These are phyloP conservation scores for Colletotrichum endophyticum DNA, from an alignment of 2,329 filamentous ascomycete genomes.

Conservation along the genomic window DNA sequence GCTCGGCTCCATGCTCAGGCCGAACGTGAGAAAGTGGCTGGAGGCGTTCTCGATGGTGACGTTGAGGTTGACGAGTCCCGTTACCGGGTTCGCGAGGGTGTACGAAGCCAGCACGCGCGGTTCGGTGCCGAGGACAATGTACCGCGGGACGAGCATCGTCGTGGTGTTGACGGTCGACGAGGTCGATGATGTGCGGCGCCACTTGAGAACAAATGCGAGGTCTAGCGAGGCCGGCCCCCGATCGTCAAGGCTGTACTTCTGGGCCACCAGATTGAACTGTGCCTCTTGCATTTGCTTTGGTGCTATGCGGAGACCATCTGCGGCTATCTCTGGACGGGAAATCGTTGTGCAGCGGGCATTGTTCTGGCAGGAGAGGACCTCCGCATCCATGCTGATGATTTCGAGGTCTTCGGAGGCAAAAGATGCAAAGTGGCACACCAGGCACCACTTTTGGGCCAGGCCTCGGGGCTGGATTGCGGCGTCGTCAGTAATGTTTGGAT, in stretches of 20 bases:
- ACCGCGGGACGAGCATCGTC: conserved; percentile 76
- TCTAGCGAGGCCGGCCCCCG: conserved; percentile 77
- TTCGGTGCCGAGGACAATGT: conserved; percentile 81
- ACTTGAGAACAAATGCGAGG: conserved; percentile 75
- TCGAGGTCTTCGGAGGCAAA: conserved; percentile 76
- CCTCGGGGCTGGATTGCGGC: conserved; percentile 51
- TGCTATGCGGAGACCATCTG: conserved; percentile 54
- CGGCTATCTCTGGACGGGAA: conserved; percentile 41
- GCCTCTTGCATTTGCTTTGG: conserved; percentile 75
- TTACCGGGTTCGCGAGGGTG: conserved; percentile 42
- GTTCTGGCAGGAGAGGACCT: conserved; percentile 64
- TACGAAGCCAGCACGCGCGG: conserved; percentile 78
- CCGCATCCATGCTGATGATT: conserved; percentile 66
- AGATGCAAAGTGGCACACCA: conserved; percentile 76
- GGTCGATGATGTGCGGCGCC: conserved; percentile 62
- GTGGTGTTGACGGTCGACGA: conserved; percentile 60
- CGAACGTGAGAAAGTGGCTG: conserved; percentile 93
- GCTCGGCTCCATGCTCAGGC: conserved; percentile 87
- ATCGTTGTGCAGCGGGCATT: conserved; percentile 63
- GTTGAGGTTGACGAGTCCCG: conserved; percentile 49
- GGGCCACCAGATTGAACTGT: conserved; percentile 74
- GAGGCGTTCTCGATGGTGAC: conserved; percentile 90
- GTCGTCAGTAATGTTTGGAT: conserved; percentile 35
- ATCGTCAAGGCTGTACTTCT: conserved; percentile 83
- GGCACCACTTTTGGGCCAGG: conserved; percentile 80